Evolutionary conservation across 441 rosid species (phyloP).

Genomic region (Gossypium davidsonii): DNA sequence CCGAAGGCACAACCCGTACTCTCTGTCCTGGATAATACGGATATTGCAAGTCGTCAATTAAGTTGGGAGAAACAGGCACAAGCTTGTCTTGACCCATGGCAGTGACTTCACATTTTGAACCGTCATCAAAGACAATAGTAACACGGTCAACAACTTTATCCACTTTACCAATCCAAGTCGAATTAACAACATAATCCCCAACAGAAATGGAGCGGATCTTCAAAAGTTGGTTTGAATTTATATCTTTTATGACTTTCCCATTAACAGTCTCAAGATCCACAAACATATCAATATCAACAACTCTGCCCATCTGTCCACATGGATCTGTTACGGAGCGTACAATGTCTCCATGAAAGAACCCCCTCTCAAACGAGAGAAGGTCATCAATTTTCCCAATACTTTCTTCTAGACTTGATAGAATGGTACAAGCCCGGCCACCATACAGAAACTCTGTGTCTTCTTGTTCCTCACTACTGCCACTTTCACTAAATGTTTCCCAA

Average conservation of each 20-base stretch:
- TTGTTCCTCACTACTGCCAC: slow-evolving; percentile 60
- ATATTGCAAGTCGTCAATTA: slow-evolving; percentile 62
- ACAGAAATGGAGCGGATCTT: slow-evolving; percentile 56
- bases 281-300: slow-evolving; percentile 43
- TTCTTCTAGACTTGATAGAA: slow-evolving; percentile 75
- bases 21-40: slow-evolving; percentile 84
- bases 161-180: slow-evolving; percentile 79
- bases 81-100: slow-evolving; percentile 52
- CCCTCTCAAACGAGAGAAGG: slow-evolving; percentile 78
- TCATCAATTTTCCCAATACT: slow-evolving; percentile 82
- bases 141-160: slow-evolving; percentile 60
- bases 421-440: slow-evolving; percentile 53
- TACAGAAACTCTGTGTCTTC: slow-evolving; percentile 57
- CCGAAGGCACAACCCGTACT: slow-evolving; percentile 48
- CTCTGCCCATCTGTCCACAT: slow-evolving; percentile 80
- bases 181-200: slow-evolving; percentile 70
- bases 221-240: slow-evolving; percentile 52
- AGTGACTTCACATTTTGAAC: slow-evolving; percentile 56
- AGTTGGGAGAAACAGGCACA: slow-evolving; percentile 48
- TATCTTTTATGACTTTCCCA: slow-evolving; percentile 50
- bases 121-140: slow-evolving; percentile 61
- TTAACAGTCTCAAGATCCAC: slow-evolving; percentile 58
- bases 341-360: slow-evolving; percentile 57
- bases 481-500: slow-evolving; percentile 84
- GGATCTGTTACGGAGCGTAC: slow-evolving; percentile 58